Percentiles rank a stretch among this genome's conserved stretches.
Conservation (phyloP, 345 rosid genomes). For the Acer negundo region DNA sequence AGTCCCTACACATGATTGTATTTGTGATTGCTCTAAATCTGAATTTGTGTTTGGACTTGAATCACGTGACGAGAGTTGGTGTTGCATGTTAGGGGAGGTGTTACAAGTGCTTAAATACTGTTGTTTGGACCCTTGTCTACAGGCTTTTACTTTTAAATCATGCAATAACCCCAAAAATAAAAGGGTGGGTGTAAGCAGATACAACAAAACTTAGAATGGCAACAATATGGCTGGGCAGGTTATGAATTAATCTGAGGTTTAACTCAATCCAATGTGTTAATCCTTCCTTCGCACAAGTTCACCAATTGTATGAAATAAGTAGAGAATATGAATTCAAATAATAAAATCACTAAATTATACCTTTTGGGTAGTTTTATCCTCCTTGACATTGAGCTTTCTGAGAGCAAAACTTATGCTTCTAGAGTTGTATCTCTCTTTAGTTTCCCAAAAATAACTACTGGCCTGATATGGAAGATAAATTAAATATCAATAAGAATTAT, state of each 20-base stretch:
- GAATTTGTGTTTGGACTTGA: background rate
- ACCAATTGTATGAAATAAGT: background rate
- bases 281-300: background rate
- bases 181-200: background rate
- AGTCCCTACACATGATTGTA: background rate
- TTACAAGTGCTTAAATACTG: background rate
- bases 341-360: slow-evolving; percentile 31
- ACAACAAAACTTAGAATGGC: background rate
- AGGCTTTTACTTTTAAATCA: background rate
- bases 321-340: background rate
- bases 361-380: slow-evolving; percentile 45
- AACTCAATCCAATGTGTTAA: background rate
- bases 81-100: background rate
- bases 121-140: background rate
- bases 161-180: background rate
- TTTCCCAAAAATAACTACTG: slow-evolving; percentile 47
- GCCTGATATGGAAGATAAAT: slow-evolving; percentile 35
- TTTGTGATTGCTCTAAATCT: background rate
- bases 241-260: background rate
- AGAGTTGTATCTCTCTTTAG: slow-evolving; percentile 41
- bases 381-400: slow-evolving; percentile 44
- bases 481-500: background rate
- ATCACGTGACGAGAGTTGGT: background rate
- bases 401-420: slow-evolving; percentile 49
- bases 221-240: background rate